Evolutionary conservation across 2,329 filamentous ascomycete species (phyloP), one percentile per base, ranked within the genome.

Genomic region (Ustilaginoidea virens): DNA sequence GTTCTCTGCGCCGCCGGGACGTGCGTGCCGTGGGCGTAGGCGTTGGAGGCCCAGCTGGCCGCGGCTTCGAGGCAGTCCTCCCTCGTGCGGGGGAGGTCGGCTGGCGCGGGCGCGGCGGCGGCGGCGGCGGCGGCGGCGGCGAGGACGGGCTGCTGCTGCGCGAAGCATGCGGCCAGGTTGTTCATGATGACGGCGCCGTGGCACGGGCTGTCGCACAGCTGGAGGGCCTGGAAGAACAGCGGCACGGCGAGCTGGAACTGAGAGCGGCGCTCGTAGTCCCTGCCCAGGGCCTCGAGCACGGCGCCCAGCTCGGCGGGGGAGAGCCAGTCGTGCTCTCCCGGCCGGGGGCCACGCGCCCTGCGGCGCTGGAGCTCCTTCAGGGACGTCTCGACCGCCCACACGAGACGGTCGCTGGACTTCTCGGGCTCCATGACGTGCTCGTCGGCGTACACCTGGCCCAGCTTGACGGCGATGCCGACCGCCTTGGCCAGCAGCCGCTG

Each of bases 171-270:
- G 6, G 80, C 70, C 34, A 87, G 64, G 49, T 87, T 87, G 58
- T 85, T 86, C 80, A 87, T 92, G 46, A 94, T 61, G 10, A 86
- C 65, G 17, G 82, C 78, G 28, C 78, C 74, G 48, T 92, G 85
- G 48, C 86, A 94, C 17, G 62, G 66, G 16, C 58, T 56, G 14
- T 54, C 71, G 64, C 48, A 76, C 25, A 90, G 55, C 12, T 74
- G 66, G 19, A 93, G 61, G 5, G 86, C 82, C 45, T 92, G 83
- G 42, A 94, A 71, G 49, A 86, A 92, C 17, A 94, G 63, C 4
- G 86, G 85, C 14, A 86, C 69, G 5, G 86, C 79, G 2, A 94
- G 72, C 40, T 87, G 80, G 45, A 83, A 77, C 41, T 80, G 72
- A 25, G 75, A 69, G 41, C 71, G 73, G 27, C 67, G 63, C 45